Evolutionary conservation across 768 basidiomycete species (phyloP), one percentile per base, ranked within the genome.

Genomic region (Tulasnella sp.): DNA sequence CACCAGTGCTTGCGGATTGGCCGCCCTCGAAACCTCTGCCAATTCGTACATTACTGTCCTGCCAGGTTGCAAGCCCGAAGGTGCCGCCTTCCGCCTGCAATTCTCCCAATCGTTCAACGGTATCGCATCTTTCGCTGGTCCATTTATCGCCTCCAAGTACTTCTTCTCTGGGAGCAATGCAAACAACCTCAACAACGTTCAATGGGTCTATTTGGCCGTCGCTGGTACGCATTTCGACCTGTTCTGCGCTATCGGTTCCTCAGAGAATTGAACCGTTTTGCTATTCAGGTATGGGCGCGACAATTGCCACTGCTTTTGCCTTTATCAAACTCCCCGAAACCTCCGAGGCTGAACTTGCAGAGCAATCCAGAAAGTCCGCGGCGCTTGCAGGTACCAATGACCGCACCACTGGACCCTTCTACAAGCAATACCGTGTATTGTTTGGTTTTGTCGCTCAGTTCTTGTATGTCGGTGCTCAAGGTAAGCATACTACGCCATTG

Each of bases 21-120:
- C 89, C 14, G 89, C 90, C 40, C 86, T 92, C 68, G 91, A 92
- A 84, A 92, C 92, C 24, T 90, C 92, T 0, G 93, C 93, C 62
- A 94, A 94, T 85, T 92, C 92, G n/a, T 93, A 94, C 85, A 92
- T 93, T 81, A 85, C 92, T 5, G 91, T 93, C 46, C 85, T 93
- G 74, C 91, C 92, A 68, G 44, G 44, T 56, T 42, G 42, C n/a
- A 90, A 90, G 82, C 91, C 91, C 84, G 92, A 92, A 73, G 92
- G 92, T 19, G 52, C 52, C 10, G 52, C 52, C 52, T 90, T 92
- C 82, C 88, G 93, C 39, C 87, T 94, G 75, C 93, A 93, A 84
- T 92, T 94, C 84, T 92, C 92, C 80, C 93, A 94, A 85, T 91
- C 92, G 5, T 93, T 92, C 86, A 92, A 93, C 83, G 93, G 92